A percentile compares a stretch with the other conserved stretches of the same genome.
Conservation (phyloP, 2,329 filamentous ascomycete species). For the Cadophora malorum region DNA sequence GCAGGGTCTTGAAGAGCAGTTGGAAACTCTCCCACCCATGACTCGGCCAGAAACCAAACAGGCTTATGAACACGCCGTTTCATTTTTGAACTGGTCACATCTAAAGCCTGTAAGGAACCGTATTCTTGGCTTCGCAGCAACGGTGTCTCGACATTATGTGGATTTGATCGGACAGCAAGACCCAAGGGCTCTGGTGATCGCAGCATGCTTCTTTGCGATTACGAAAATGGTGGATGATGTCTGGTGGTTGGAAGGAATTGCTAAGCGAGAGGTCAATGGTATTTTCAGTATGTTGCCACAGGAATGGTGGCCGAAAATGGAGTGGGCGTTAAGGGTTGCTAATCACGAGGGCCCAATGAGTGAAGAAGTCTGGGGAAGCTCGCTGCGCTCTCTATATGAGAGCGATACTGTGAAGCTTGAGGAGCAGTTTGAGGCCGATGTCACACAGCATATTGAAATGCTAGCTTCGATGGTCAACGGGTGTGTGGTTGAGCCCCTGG, state of each 20-base stretch:
- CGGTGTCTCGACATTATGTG: constrained; percentile 65
- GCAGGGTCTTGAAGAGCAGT: constrained; percentile 62
- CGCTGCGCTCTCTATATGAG: constrained; percentile 8
- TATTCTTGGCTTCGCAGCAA: constrained; percentile 68
- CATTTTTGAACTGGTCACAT: constrained; percentile 71
- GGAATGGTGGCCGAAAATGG: constrained; percentile 44
- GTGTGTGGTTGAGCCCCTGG: constrained; percentile 19
- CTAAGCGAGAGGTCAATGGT: constrained; percentile 68
- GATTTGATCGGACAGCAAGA: constrained; percentile 64
- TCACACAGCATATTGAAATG: constrained; percentile 40
- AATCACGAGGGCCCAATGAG: constrained; percentile 41
- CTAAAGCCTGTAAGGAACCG: constrained; percentile 64
- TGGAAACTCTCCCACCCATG: constrained; percentile 46
- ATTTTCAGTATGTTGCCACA: constrained; percentile 40
- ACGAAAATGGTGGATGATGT: constrained; percentile 42
- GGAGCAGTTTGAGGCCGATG: constrained; percentile 26
- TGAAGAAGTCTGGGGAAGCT: constrained; percentile 41
- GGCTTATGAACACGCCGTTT: constrained; percentile 69
- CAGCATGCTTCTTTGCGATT: constrained; percentile 43
- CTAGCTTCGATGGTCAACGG: constrained; percentile 38
- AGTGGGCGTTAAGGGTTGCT: constrained; percentile 43
- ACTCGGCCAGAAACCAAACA: constrained; percentile 50
- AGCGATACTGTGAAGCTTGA: constrained; percentile 15
- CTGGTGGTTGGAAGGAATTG: constrained; percentile 75
- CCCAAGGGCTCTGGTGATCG: constrained; percentile 46